These are phyloP conservation scores for Capronia americana DNA, from an alignment of 2,329 filamentous ascomycete species.

Conservation along the genomic window DNA sequence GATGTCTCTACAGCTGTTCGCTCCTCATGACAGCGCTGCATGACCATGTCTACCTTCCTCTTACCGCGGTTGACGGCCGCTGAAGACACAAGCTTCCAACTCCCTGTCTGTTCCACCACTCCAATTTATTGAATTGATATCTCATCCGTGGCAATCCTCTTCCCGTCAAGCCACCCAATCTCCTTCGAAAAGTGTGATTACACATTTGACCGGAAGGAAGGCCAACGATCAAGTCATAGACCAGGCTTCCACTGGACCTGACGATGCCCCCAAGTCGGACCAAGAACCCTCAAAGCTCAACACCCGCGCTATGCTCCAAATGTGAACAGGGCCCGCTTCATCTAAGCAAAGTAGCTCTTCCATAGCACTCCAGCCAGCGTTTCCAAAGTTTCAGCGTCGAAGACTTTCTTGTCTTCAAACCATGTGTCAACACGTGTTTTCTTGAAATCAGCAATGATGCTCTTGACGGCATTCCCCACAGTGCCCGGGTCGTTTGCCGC, in stretches of 20 bases:
- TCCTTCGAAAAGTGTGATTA: not conserved
- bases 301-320: slow-evolving; percentile 29
- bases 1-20: not conserved
- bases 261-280: not conserved
- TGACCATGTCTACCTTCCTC: not conserved
- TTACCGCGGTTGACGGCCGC: not conserved
- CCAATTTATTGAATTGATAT: not conserved
- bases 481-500: slow-evolving; percentile 89
- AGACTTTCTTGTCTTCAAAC: slow-evolving; percentile 78
- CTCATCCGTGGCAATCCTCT: not conserved
- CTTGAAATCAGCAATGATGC: slow-evolving; percentile 94
- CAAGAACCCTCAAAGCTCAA: not conserved
- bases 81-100: not conserved
- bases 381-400: slow-evolving; percentile 89
- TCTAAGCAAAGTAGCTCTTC: slow-evolving; percentile 97
- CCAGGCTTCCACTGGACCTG: not conserved
- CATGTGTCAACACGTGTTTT: slow-evolving; percentile 99
- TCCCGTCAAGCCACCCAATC: not conserved
- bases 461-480: slow-evolving; percentile 95
- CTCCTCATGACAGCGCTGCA: not conserved
- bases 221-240: not conserved
- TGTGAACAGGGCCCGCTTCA: not conserved
- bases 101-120: not conserved
- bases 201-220: not conserved
- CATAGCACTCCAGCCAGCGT: slow-evolving; percentile 95